Evolutionary conservation across 108 stramenopile species (phyloP), one percentile per base, ranked within the genome.

Genomic region (Cyclotella kingstonii): DNA sequence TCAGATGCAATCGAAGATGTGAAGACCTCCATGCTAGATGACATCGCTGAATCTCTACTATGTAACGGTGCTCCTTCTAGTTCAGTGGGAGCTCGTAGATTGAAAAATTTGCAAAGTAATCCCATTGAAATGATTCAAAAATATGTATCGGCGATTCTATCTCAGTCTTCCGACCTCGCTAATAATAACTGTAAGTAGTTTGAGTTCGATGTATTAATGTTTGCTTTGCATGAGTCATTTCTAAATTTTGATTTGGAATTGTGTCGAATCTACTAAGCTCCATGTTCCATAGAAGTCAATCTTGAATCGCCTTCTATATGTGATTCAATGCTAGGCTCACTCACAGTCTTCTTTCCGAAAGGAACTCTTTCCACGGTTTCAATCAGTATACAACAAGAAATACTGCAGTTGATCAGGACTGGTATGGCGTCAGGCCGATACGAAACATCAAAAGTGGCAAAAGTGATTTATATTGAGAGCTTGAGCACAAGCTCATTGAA

Each of bases 381-480:
- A 40, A 28, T 36, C 4, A 33, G 45, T n/a, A n/a, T 60, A 1
- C 28, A 12, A 41, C 47, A 61, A 7, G 65, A 66, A 18, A 48
- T 66, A 18, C 58, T 74, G 17, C 61, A 61, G 19, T 43, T 43
- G 11, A 54, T 74, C 31, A 34, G 59, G 14, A 66, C 65, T 41
- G 26, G 43, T n/a, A 74, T 66, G 73, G 57, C 59, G 0, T 59
- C 63, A 19, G 73, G 65, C 7, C 25, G 47, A 10, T 74, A 66
- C 31, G 73, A 66, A 23, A 43, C 59, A 22, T 23, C 44, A 8
- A 51, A 47, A 17, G 64, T 74, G 12, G 38, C 44, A 54, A 60
- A 66, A 41, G 60, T 60, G 8, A 66, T 74, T 41, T 74, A 53
- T 41, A 58, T 66, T 44, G 65, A 66, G 11, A 49, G 58, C 22